phyloP scores from a whole-genome alignment of 23 red algal species.

The Gracilaria vermiculophylla region DNA sequence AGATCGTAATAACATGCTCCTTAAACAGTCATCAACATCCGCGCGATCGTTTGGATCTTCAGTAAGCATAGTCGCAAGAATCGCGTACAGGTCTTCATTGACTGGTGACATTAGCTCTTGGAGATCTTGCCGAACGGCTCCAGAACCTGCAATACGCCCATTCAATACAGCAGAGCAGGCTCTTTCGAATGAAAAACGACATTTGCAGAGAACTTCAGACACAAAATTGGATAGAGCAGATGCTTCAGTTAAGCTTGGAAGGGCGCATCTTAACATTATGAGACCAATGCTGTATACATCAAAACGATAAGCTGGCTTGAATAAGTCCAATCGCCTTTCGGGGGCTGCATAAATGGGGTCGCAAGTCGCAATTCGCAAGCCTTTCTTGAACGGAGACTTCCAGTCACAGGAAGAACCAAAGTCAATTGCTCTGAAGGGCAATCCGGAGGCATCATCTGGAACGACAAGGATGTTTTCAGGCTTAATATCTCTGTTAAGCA shows the following conservation, averaged over 20 bases:
- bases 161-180: constrained; percentile 1
- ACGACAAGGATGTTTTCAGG: constrained; percentile 79
- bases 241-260: constrained; percentile 56
- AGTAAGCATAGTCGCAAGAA: constrained; percentile 52
- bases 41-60: constrained; percentile 46
- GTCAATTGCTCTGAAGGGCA: constrained; percentile 72
- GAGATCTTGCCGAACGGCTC: neutral
- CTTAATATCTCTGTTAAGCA: constrained; percentile 70
- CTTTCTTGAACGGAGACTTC: constrained; percentile 68
- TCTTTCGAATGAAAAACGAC: constrained; percentile 31
- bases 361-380: constrained; percentile 60
- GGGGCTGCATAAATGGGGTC: constrained; percentile 85
- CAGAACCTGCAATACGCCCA: neutral
- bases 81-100: constrained; percentile 49
- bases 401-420: constrained; percentile 87
- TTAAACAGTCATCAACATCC: constrained; percentile 41
- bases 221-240: constrained; percentile 40
- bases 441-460: constrained; percentile 14
- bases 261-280: constrained; percentile 66
- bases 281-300: constrained; percentile 89
- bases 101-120: constrained; percentile 1
- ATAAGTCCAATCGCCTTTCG: constrained; percentile 61
- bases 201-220: neutral
- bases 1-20: constrained; percentile 16
- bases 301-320: constrained; percentile 68